A percentile compares a stretch with the other conserved stretches of the same genome.
phyloP scores from a whole-genome alignment of 1,139 yeast genomes.

The Starmera stellimalicola region DNA sequence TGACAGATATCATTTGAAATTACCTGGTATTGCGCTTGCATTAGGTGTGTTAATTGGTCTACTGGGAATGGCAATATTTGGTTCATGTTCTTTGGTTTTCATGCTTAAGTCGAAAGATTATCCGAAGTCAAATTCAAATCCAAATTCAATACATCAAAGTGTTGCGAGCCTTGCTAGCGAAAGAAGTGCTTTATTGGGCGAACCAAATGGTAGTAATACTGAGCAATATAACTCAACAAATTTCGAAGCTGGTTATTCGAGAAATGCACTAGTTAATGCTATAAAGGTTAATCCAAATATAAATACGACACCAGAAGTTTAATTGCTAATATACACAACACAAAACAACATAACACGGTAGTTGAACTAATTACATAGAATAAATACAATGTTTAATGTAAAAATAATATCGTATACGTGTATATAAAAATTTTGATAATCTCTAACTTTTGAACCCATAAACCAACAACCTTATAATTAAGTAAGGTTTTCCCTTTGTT shows the following conservation, averaged over 20 bases:
- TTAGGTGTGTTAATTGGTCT: constrained; percentile 58
- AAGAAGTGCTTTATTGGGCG: background rate
- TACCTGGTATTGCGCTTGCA: constrained; percentile 60
- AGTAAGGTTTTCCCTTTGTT: too few relatives aligned
- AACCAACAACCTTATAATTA: background rate
- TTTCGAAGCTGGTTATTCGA: constrained; percentile 11
- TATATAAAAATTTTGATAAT: too few relatives aligned
- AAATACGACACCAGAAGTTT: background rate
- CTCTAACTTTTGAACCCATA: background rate
- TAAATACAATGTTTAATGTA: too few relatives aligned
- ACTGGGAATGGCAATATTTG: constrained; percentile 24
- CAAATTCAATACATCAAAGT: background rate
- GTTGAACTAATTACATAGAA: too few relatives aligned
- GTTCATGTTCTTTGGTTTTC: constrained; percentile 27
- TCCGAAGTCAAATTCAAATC: background rate
- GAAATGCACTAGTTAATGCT: constrained; percentile 7
- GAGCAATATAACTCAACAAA: background rate
- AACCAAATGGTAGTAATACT: background rate
- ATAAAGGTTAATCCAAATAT: constrained; percentile 5
- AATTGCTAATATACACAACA: too few relatives aligned
- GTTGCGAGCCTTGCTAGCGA: background rate
- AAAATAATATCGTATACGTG: too few relatives aligned
- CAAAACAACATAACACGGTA: too few relatives aligned
- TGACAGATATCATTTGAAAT: constrained; percentile 43
- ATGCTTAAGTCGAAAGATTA: constrained; percentile 17